phyloP scores from a whole-genome alignment of 257 asterid genomes.

The Fraxinus cuspidata region DNA sequence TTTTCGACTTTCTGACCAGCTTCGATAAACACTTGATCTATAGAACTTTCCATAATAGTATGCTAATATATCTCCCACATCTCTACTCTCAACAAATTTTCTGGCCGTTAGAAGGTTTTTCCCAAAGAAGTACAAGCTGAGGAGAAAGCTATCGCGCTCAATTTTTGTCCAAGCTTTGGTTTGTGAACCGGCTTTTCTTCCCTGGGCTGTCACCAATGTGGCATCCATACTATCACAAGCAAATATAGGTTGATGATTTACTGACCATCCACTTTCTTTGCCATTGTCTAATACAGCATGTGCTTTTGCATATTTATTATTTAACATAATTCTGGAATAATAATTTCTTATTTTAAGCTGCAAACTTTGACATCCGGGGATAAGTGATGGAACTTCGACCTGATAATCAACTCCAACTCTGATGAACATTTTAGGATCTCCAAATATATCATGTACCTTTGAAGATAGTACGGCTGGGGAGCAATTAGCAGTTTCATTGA shows the following conservation, averaged over 20 bases:
- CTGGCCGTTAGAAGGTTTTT: constrained; percentile 57
- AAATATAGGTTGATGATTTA: not conserved
- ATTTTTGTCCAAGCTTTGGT: not conserved
- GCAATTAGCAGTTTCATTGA: not conserved
- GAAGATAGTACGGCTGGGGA: not conserved
- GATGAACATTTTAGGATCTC: not conserved
- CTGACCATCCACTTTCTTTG: not conserved
- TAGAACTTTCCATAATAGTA: constrained; percentile 66
- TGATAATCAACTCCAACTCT: not conserved
- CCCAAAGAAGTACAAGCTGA: constrained; percentile 61
- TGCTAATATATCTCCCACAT: constrained; percentile 48
- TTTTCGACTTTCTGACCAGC: constrained; percentile 65
- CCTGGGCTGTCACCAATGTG: not conserved
- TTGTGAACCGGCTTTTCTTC: not conserved
- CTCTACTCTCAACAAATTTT: constrained; percentile 54
- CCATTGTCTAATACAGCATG: not conserved
- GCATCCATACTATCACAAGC: not conserved
- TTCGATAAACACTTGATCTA: constrained; percentile 45
- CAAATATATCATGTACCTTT: not conserved
- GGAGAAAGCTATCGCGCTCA: constrained; percentile 33
- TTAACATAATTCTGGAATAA: not conserved
- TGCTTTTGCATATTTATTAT: not conserved
- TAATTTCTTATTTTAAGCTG: not conserved
- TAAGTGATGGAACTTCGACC: not conserved
- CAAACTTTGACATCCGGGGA: not conserved